Evolutionary conservation across 2,329 filamentous ascomycete genomes (phyloP).

Genomic region (Sporothrix sp.): DNA sequence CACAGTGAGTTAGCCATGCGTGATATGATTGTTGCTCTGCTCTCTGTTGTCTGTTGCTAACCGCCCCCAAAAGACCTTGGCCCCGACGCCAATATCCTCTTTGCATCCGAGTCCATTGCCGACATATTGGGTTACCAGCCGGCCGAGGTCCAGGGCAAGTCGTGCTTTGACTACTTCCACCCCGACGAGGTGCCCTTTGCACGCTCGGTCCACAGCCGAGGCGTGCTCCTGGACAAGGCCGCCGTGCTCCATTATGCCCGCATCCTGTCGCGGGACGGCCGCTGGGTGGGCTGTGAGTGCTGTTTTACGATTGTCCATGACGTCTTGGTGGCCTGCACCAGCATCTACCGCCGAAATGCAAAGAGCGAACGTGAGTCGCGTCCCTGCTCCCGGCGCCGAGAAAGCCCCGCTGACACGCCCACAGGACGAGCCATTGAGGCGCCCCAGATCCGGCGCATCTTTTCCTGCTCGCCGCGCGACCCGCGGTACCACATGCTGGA

Average conservation of each 20-base stretch:
- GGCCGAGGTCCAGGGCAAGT: conserved; percentile 63
- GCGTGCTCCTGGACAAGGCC: conserved; percentile 71
- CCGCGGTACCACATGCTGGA: conserved; percentile 86
- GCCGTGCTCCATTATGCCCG: conserved; percentile 74
- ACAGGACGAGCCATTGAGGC: conserved; percentile 67
- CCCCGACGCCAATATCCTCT: conserved; percentile 67
- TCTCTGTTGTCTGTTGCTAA: neutral
- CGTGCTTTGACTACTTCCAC: conserved; percentile 81
- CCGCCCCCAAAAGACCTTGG: conserved; percentile 49
- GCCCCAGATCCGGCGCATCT: conserved; percentile 66
- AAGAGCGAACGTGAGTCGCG: conserved; percentile 60
- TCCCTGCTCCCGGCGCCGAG: no score
- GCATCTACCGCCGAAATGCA: conserved; percentile 59
- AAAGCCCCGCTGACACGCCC: no score
- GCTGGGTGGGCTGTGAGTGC: conserved; percentile 74
- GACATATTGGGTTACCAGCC: conserved; percentile 76
- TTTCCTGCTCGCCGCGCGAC: conserved; percentile 71
- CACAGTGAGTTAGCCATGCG: conserved; percentile 53
- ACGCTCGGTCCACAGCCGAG: conserved; percentile 59
- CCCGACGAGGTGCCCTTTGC: conserved; percentile 71
- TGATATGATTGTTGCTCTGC: neutral
- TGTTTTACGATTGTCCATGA: conserved; percentile 85
- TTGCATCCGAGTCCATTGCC: conserved; percentile 71
- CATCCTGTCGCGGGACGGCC: conserved; percentile 56
- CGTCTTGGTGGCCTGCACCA: conserved; percentile 76